These are phyloP conservation scores for Aspergillus ellipticus DNA, from an alignment of 495 filamentous ascomycete species.

Conservation along the genomic window DNA sequence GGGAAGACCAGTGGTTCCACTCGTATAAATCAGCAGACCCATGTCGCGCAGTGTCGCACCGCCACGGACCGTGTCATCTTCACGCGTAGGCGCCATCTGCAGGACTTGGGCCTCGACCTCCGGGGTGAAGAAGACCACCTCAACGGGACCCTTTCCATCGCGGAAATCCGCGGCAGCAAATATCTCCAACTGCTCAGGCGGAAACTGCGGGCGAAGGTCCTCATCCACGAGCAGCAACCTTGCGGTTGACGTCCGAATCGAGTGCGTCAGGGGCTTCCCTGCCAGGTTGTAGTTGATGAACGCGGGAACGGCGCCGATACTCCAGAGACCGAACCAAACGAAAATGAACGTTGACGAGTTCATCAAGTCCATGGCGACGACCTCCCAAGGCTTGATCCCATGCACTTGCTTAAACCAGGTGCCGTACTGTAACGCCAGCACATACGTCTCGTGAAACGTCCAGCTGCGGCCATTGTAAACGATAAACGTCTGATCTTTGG, in stretches of 20 bases:
- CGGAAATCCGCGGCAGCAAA: conserved; percentile 42
- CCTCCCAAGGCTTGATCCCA: conserved; percentile 66
- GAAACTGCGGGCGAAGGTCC: conserved; percentile 53
- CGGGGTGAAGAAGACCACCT: conserved; percentile 58
- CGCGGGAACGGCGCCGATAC: conserved; percentile 83
- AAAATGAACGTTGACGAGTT: conserved; percentile 83
- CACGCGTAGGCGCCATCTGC: conserved; percentile 54
- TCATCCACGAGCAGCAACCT: conserved; percentile 72
- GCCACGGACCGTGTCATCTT: conserved; percentile 57
- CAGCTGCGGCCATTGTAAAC: conserved; percentile 72
- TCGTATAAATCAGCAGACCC: conserved; percentile 78
- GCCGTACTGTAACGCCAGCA: conserved; percentile 71
- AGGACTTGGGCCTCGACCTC: conserved; percentile 61
- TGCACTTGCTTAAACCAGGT: conserved; percentile 74
- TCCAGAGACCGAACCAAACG: conserved; percentile 82
- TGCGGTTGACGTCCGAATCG: conserved; percentile 66
- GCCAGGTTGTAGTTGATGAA: conserved; percentile 92
- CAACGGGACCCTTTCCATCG: conserved; percentile 48
- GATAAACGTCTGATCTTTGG: conserved; percentile 58
- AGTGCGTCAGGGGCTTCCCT: conserved; percentile 74
- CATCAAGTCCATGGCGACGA: conserved; percentile 86
- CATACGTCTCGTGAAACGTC: conserved; percentile 80
- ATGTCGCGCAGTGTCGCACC: conserved; percentile 53
- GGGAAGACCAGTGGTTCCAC: conserved; percentile 86
- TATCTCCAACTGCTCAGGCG: conserved; percentile 40